Evolutionary conservation across 129 eudicot genomes (phyloP), one percentile per base, ranked within the genome.

Genomic region (Kitagawia praeruptora): DNA sequence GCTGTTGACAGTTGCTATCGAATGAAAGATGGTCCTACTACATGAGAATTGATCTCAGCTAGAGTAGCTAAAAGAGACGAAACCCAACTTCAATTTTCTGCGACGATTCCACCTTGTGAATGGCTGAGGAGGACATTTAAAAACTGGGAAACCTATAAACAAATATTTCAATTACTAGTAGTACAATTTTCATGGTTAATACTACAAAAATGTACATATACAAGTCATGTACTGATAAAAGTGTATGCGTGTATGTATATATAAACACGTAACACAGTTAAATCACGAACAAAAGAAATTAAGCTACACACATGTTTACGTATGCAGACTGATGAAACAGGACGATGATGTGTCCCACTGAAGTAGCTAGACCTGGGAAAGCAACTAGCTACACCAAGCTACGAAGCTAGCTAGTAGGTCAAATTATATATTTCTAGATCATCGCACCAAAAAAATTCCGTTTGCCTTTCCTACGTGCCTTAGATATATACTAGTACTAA

Each of bases 331-430:
- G 69, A 61, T 61, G 69, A 61, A 61, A 61, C 69, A 61, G 69
- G 69, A n/a, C 69, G 37, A 61, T 61, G 69, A 61, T 61, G 15
- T 61, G 69, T 61, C 69, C 69, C 69, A n/a, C 37, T n/a, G 37
- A 23, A 8, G 34, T n/a, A 61, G 69, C 69, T 61, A 61, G 69
- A n/a, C 69, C 69, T 61, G 69, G 69, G 69, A 61, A 61, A 61
- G 69, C 69, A 61, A 61, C 69, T 61, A 61, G 34, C 69, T 58
- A n/a, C 14, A 14, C 67, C 67, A 58, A 58, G 67, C 67, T 61
- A 58, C n/a, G n/a, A n/a, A n/a, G n/a, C n/a, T n/a, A 61, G 67
- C 69, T 61, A 61, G 69, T 61, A 61, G 69, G 69, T 61, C 69
- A 61, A 61, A n/a, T 61, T 61, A 25, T 61, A 61, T 61, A 61